These are phyloP conservation scores for Pythium aristosporum DNA, from an alignment of 352 stramenopile genomes.

Conservation along the genomic window DNA sequence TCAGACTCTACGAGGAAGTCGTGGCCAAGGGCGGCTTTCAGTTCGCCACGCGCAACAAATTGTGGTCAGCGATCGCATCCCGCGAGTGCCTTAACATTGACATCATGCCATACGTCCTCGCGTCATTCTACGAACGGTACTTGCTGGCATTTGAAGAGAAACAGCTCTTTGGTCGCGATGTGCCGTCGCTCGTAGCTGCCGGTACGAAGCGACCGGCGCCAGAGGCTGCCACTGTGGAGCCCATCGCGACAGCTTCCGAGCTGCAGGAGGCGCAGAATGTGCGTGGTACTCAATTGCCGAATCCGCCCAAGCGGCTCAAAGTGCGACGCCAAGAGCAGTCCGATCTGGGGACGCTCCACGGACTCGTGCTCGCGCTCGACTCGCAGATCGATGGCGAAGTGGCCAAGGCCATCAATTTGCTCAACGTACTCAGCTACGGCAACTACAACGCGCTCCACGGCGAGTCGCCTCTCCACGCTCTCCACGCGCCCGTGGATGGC, in stretches of 20 bases:
- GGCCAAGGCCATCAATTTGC: constrained; percentile 56
- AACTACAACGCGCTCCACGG: constrained; percentile 33
- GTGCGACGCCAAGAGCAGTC: constrained; percentile 44
- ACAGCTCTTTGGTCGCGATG: constrained; percentile 69
- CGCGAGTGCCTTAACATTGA: constrained; percentile 55
- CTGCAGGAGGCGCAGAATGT: constrained; percentile 66
- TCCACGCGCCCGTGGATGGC: constrained; percentile 34
- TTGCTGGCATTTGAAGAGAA: constrained; percentile 74
- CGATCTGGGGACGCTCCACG: constrained; percentile 64
- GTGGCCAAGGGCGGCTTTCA: constrained; percentile 60
- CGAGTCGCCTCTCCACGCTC: constrained; percentile 15
- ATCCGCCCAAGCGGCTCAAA: constrained; percentile 65
- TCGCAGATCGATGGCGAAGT: constrained; percentile 57
- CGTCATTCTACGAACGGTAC: constrained; percentile 56
- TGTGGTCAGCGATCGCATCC: constrained; percentile 54
- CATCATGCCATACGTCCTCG: constrained; percentile 61
- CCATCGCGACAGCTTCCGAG: constrained; percentile 58
- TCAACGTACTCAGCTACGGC: constrained; percentile 74
- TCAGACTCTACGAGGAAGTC: constrained; percentile 82
- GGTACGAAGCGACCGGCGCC: constrained; percentile 31
- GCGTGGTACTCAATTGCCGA: constrained; percentile 59
- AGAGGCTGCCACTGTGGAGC: constrained; percentile 30
- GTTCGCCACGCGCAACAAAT: constrained; percentile 45
- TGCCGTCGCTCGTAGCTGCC: constrained; percentile 28
- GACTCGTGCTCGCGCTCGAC: constrained; percentile 70